A percentile compares a stretch with the other conserved stretches of the same genome.
Conservation (phyloP, 306 rosid species). For the Vicia sativa region DNA sequence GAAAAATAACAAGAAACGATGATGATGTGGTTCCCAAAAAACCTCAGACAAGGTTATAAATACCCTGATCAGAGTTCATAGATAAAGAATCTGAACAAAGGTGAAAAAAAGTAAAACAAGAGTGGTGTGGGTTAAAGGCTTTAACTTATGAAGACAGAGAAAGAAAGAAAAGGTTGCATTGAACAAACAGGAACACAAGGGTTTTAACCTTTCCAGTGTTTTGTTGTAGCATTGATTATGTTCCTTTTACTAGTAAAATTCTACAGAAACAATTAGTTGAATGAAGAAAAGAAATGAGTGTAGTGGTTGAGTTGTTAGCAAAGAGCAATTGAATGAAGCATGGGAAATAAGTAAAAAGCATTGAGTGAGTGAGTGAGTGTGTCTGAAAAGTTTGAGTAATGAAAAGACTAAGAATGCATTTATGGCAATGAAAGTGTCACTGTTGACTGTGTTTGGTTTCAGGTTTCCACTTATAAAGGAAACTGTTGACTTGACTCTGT, state of each 20-base stretch:
- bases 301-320: no score
- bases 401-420: constrained; percentile 35
- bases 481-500: no score
- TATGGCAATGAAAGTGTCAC: constrained; percentile 42
- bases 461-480: constrained; percentile 8
- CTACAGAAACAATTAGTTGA: constrained; percentile 8
- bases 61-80: constrained; percentile 42
- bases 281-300: neutral
- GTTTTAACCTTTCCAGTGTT: no score
- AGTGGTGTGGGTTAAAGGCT: constrained; percentile 17
- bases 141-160: constrained; percentile 14
- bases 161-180: neutral
- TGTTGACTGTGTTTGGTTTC: constrained; percentile 27
- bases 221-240: constrained; percentile 19
- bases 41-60: constrained; percentile 43
- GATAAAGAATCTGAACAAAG: constrained; percentile 32
- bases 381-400: constrained; percentile 27
- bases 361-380: constrained; percentile 36
- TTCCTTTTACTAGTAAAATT: constrained; percentile 34
- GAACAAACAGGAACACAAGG: neutral
- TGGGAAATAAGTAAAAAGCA: neutral
- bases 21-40: constrained; percentile 29
- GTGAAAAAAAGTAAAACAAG: neutral
- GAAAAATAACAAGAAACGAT: neutral
- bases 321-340: neutral